These are phyloP conservation scores for Mortierella sp. DNA, from an alignment of 371 early-diverging fungal genomes.

Conservation along the genomic window DNA sequence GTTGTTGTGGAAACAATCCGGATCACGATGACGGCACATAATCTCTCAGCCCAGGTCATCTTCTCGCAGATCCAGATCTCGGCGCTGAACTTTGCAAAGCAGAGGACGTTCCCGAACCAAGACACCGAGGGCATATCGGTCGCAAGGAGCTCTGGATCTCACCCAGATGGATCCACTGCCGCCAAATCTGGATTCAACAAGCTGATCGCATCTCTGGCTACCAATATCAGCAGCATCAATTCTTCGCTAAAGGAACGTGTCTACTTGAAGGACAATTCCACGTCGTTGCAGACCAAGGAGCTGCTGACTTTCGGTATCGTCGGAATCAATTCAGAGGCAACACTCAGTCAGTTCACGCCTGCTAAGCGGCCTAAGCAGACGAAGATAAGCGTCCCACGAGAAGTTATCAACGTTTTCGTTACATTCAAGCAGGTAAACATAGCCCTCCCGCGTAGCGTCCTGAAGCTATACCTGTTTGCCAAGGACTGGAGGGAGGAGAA, in stretches of 20 bases:
- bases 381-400: slow-evolving; percentile 51
- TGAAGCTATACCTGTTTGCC: slow-evolving; percentile 82
- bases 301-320: slow-evolving; percentile 45
- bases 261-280: slow-evolving; percentile 26
- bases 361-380: slow-evolving; percentile 36
- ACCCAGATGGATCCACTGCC: slow-evolving; percentile 24
- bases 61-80: slow-evolving; percentile 51
- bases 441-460: slow-evolving; percentile 75
- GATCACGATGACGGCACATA: slow-evolving; percentile 48
- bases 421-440: slow-evolving; percentile 68
- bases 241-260: slow-evolving; percentile 46
- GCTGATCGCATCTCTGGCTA: slow-evolving; percentile 43
- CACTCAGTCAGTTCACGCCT: slow-evolving; percentile 49
- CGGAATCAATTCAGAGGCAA: slow-evolving; percentile 52
- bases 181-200: slow-evolving; percentile 39
- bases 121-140: slow-evolving; percentile 42
- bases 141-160: slow-evolving; percentile 48
- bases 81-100: slow-evolving; percentile 50
- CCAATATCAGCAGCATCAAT: slow-evolving; percentile 51
- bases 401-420: slow-evolving; percentile 68
- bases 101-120: slow-evolving; percentile 32
- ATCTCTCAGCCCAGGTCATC: slow-evolving; percentile 42
- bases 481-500: slow-evolving; percentile 87
- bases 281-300: slow-evolving; percentile 20
- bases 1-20: slow-evolving; percentile 48